phyloP scores from a whole-genome alignment of 192 early-diverging fungal genomes.

The Tieghemiomyces parasiticus region DNA sequence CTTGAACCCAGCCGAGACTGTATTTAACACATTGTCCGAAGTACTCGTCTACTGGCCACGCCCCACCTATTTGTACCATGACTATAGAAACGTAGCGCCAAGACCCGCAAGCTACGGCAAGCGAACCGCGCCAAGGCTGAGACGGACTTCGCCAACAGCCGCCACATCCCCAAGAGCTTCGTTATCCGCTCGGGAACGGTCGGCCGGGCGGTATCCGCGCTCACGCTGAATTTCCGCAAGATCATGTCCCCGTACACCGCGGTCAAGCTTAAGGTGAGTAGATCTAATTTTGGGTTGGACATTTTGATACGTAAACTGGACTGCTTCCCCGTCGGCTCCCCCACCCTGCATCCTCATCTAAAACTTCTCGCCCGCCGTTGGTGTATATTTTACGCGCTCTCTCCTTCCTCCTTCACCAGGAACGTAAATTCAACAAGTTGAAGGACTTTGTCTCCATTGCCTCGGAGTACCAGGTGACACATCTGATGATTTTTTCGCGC shows the following conservation, averaged over 20 bases:
- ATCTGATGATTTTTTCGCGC: conserved; percentile 77
- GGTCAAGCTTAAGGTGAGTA: conserved; percentile 57
- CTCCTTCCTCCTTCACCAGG: too few relatives aligned
- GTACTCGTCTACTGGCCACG: too few relatives aligned
- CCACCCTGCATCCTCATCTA: too few relatives aligned
- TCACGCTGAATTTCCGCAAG: conserved; percentile 70
- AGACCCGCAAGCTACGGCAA: conserved; percentile 25
- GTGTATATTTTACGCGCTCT: too few relatives aligned
- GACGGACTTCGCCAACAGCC: conserved; percentile 30
- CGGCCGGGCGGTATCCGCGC: conserved; percentile 52
- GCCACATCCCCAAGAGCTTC: conserved; percentile 64
- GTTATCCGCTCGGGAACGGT: conserved; percentile 83
- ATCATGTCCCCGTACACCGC: conserved; percentile 97
- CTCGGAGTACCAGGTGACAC: conserved; percentile 69
- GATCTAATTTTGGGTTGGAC: too few relatives aligned
- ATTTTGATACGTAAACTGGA: too few relatives aligned
- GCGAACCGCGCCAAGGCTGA: conserved; percentile 29
- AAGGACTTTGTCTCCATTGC: conserved; percentile 87
- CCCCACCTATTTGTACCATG: too few relatives aligned
- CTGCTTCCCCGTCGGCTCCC: too few relatives aligned
- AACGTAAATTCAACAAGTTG: conserved; percentile 81
- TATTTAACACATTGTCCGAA: too few relatives aligned
- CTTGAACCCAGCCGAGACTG: too few relatives aligned
- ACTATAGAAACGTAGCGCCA: conserved; percentile 1
- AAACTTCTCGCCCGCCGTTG: too few relatives aligned